Base-by-base conservation (phyloP, 495 filamentous ascomycete genomes). In the Annulohypoxylon maeteangense region DNA sequence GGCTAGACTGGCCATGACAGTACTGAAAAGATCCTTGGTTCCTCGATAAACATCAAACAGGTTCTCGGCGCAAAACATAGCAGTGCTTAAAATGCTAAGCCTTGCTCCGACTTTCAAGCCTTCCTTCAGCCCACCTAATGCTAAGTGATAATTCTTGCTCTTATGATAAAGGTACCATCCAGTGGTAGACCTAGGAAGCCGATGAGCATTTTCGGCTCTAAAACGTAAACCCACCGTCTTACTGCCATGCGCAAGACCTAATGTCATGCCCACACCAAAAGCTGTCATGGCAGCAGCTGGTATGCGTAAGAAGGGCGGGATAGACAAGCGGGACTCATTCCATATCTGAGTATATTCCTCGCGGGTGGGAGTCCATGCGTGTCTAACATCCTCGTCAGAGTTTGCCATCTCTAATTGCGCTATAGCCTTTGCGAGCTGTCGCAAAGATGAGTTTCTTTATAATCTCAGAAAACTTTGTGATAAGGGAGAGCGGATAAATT, bases 141-240 rank as follows among this genome's bases (percentile, higher is more conserved):
- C 86, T 5, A 90, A 81, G 62, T 92, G 87, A 81, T 98, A 98
- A 78, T 97, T 98, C 81, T 98, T 98, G 74, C 88, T 92, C 80
- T 97, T 98, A 80, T 98, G 96, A 77, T 99, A 99, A 27, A 98
- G 87, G 76, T 93, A 99, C 95, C 95, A 99, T 29, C 93, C 95
- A 7, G 87, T 87, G 22, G 90, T 87, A n/a, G 87, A 87, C 5
- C 82, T 88, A 20, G 95, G 95, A 48, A 96, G 88, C 71, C 94
- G 90, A 81, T 99, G 95, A 20, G 95, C 92, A 75, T 99, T 96
- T 81, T 99, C 92, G 59, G 95, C 95, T 56, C 95, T 91, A 80
- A 98, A 99, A 53, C 89, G 88, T 40, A 97, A 84, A 34, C 89
- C 89, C 14, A 92, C 88, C 70, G 82, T 88, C 77, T 88, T 88